Conservation (phyloP, 179 eudicot genomes). For the Nepenthes alata region DNA sequence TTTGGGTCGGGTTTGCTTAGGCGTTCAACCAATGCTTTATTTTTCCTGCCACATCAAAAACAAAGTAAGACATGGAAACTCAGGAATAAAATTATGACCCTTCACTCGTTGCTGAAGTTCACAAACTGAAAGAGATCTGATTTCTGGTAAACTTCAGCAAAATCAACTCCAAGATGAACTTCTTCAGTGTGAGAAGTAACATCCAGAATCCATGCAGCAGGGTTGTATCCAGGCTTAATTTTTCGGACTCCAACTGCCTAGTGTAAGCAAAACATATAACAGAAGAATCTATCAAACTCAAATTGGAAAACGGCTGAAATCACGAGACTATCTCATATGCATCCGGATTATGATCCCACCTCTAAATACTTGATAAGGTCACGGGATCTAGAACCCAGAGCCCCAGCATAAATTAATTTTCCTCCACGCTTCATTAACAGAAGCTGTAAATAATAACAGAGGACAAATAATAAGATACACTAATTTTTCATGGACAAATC, state of each 20-base stretch:
- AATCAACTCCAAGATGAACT: slow-evolving; percentile 46
- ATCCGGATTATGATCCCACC: slow-evolving; percentile 19
- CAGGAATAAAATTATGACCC: neutral
- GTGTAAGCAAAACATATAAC: neutral
- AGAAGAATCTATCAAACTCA: neutral
- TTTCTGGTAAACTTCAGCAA: slow-evolving; percentile 45
- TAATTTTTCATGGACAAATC: too few species aligned
- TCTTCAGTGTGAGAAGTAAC: slow-evolving; percentile 60
- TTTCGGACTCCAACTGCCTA: slow-evolving; percentile 58
- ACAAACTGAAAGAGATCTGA: slow-evolving; percentile 42
- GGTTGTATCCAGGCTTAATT: slow-evolving; percentile 53
- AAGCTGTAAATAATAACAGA: slow-evolving; percentile 29
- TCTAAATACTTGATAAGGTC: slow-evolving; percentile 53
- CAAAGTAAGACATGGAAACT: neutral
- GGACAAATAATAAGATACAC: neutral
- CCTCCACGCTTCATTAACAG: slow-evolving; percentile 79
- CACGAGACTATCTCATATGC: neutral
- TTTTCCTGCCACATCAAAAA: slow-evolving; percentile 33
- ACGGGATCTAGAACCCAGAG: slow-evolving; percentile 46
- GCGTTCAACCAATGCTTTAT: slow-evolving; percentile 61
- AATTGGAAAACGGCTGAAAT: neutral
- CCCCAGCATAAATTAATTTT: slow-evolving; percentile 66
- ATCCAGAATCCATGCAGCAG: slow-evolving; percentile 76
- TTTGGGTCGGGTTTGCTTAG: slow-evolving; percentile 54
- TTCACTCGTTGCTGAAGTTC: neutral